These are phyloP conservation scores for Nemania abortiva DNA, from an alignment of 2,329 filamentous ascomycete genomes.

Conservation along the genomic window DNA sequence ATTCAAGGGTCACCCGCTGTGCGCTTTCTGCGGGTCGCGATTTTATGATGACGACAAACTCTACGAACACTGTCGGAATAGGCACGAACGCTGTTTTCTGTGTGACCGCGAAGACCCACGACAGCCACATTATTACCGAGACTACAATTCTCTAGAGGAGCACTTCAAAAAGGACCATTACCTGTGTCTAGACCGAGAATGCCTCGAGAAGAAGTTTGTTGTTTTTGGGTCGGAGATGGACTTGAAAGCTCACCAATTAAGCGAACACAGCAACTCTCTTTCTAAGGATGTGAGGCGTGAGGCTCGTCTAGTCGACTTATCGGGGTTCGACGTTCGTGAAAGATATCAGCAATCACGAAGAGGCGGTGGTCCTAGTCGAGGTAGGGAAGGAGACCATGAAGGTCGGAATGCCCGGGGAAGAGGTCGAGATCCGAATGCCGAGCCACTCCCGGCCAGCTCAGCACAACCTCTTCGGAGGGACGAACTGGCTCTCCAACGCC, in stretches of 20 bases:
- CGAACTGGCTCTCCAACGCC: slow-evolving; percentile 90
- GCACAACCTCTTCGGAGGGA: slow-evolving; percentile 85
- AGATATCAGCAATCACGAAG: slow-evolving; percentile 75
- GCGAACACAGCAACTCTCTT: slow-evolving; percentile 80
- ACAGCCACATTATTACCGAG: slow-evolving; percentile 88
- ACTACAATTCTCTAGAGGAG: slow-evolving; percentile 86
- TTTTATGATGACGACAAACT: slow-evolving; percentile 98
- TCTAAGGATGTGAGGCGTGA: slow-evolving; percentile 88
- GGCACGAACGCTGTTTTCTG: slow-evolving; percentile 94
- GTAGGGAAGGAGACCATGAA: slow-evolving; percentile 59
- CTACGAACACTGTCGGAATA: slow-evolving; percentile 91
- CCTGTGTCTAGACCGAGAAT: slow-evolving; percentile 85
- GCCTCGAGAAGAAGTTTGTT: slow-evolving; percentile 96
- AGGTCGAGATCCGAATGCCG: slow-evolving; percentile 88
- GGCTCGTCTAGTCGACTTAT: slow-evolving; percentile 86
- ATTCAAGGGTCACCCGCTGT: slow-evolving; percentile 95
- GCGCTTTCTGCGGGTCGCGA: slow-evolving; percentile 88
- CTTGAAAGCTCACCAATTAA: slow-evolving; percentile 90
- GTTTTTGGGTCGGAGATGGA: slow-evolving; percentile 97
- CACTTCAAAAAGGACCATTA: slow-evolving; percentile 93
- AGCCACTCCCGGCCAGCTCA: slow-evolving; percentile 79
- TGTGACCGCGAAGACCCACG: slow-evolving; percentile 80
- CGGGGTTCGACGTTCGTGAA: slow-evolving; percentile 82
- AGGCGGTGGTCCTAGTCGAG: slow-evolving; percentile 54
- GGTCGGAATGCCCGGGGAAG: slow-evolving; percentile 54